Conservation (phyloP, 208 protist species). For the Trypanosoma theileri region DNA sequence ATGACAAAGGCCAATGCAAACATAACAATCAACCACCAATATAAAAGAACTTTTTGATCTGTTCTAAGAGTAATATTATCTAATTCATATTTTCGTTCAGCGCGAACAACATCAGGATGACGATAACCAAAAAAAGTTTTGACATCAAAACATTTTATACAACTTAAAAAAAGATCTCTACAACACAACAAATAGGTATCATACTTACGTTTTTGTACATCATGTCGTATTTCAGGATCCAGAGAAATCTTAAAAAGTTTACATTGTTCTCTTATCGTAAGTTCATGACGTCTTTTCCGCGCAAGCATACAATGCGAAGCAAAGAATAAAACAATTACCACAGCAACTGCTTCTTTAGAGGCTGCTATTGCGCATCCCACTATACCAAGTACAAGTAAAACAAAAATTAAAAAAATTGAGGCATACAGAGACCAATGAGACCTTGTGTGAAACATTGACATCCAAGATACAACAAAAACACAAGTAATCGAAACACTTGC, state of each 20-base stretch:
- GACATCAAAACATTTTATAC: slow-evolving; percentile 67
- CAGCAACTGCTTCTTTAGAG: slow-evolving; percentile 22
- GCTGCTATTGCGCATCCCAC: slow-evolving; percentile 44
- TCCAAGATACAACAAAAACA: slow-evolving; percentile 72
- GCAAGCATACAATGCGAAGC: slow-evolving; percentile 69
- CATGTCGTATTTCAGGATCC: slow-evolving; percentile 34
- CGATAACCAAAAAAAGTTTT: slow-evolving; percentile 67
- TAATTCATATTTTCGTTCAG: slow-evolving; percentile 54
- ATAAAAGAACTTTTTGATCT: slow-evolving; percentile 75
- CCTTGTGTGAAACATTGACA: slow-evolving; percentile 64
- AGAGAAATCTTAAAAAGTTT: slow-evolving; percentile 33
- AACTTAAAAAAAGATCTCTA: slow-evolving; percentile 60
- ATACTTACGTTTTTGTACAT: slow-evolving; percentile 28
- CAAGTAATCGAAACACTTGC: slow-evolving; percentile 53
- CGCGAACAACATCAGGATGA: slow-evolving; percentile 71
- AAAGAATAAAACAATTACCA: slow-evolving; percentile 64
- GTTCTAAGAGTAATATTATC: slow-evolving; percentile 60
- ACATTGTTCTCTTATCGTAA: slow-evolving; percentile 58
- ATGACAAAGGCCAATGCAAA: slow-evolving; percentile 73
- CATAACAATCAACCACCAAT: slow-evolving; percentile 86
- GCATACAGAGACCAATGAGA: slow-evolving; percentile 69
- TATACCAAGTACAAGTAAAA: slow-evolving; percentile 55
- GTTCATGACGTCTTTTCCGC: slow-evolving; percentile 68
- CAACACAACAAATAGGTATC: slow-evolving; percentile 87
- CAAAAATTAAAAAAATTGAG: slow-evolving; percentile 48